Percentiles rank a stretch among this genome's conserved stretches.
phyloP scores from a whole-genome alignment of 208 protist genomes.

The Acanthamoeba healyi region DNA sequence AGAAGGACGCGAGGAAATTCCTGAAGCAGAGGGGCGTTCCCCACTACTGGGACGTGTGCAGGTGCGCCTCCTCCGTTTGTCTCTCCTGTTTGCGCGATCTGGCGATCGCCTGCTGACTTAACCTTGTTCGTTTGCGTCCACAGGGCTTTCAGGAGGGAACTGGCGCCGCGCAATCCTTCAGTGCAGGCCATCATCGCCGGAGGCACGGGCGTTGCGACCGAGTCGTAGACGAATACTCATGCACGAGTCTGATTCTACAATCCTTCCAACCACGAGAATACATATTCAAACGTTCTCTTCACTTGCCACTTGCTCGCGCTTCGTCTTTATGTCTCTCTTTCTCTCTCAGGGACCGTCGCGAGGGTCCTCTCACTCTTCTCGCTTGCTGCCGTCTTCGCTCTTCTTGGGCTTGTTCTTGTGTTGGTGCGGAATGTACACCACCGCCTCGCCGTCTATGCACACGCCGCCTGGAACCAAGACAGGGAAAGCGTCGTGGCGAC shows the following conservation, averaged over 20 bases:
- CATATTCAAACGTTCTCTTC: too few species aligned
- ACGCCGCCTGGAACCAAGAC: neutral
- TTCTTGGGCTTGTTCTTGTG: neutral
- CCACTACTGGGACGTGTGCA: constrained; percentile 80
- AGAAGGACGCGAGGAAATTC: constrained; percentile 74
- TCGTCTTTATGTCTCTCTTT: too few species aligned
- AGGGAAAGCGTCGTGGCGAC: too few species aligned
- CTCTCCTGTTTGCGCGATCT: neutral
- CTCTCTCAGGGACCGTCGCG: too few species aligned
- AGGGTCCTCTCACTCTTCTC: neutral
- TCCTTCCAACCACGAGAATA: neutral
- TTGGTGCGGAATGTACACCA: constrained; percentile 45
- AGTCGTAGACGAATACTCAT: neutral
- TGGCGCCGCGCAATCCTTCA: neutral
- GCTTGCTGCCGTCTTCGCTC: neutral
- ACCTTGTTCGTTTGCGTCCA: neutral
- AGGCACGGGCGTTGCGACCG: neutral
- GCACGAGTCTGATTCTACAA: too few species aligned
- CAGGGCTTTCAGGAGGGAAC: constrained; percentile 3
- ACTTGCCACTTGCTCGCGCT: too few species aligned
- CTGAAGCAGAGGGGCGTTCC: constrained; percentile 73
- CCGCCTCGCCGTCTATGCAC: constrained; percentile 14
- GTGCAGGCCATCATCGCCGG: constrained; percentile 30
- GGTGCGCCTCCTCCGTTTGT: neutral
- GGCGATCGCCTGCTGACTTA: neutral